phyloP scores from a whole-genome alignment of 1,284 basidiomycete species.

The Coriolopsis trogii region DNA sequence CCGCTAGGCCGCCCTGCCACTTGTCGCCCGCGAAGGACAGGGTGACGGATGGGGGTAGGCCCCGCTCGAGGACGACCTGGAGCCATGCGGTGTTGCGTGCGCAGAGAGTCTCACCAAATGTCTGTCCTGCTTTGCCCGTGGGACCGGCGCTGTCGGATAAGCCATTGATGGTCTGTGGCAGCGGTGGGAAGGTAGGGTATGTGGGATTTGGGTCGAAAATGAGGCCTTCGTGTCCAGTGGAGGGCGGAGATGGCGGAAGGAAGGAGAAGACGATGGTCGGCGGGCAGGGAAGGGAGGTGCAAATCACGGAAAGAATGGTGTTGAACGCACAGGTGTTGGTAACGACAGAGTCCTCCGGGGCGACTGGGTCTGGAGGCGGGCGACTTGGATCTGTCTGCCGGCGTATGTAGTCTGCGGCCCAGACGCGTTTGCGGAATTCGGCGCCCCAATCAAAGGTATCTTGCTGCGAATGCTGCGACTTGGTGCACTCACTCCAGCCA shows the following conservation, averaged over 20 bases:
- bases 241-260: constrained; percentile 1
- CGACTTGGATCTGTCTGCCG: constrained; percentile 15
- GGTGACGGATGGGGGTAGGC: constrained; percentile 26
- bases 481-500: constrained; percentile 10
- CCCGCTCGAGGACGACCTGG: constrained; percentile 22
- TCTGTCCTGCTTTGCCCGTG: neutral
- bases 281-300: constrained; percentile 36
- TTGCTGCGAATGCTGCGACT: neutral
- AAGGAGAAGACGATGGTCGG: constrained; percentile 28
- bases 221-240: neutral
- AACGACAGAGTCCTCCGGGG: neutral
- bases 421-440: constrained; percentile 28
- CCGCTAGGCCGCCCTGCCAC: constrained; percentile 20
- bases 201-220: constrained; percentile 4
- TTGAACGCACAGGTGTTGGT: constrained; percentile 22
- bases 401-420: constrained; percentile 26
- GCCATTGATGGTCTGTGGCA: constrained; percentile 16
- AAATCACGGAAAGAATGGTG: constrained; percentile 35
- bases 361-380: neutral
- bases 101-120: constrained; percentile 6
- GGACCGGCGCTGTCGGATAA: constrained; percentile 4
- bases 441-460: constrained; percentile 29
- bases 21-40: constrained; percentile 22
- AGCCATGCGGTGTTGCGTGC: constrained; percentile 30
- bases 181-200: constrained; percentile 29